Evolutionary conservation across 169 alveolate genomes (phyloP).

Genomic region (Babesia bovis): DNA sequence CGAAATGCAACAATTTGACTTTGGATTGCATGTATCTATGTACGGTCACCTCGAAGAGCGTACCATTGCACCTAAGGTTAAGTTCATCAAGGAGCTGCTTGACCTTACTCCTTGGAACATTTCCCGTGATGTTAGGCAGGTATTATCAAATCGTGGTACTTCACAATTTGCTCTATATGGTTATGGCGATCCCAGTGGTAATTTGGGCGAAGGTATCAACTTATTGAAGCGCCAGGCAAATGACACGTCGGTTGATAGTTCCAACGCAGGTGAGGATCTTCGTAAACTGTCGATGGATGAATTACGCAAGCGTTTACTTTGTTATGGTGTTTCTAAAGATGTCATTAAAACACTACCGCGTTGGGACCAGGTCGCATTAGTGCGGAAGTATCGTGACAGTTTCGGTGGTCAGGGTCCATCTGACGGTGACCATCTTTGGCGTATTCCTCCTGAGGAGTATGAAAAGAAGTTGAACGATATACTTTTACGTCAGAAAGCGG

Average conservation of each 20-base stretch:
- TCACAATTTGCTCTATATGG: constrained; percentile 83
- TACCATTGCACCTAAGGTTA: constrained; percentile 30
- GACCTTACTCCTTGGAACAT: constrained; percentile 84
- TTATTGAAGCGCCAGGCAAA: constrained; percentile 71
- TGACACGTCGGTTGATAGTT: constrained; percentile 37
- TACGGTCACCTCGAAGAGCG: constrained; percentile 56
- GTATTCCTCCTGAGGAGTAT: constrained; percentile 82
- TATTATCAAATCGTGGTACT: constrained; percentile 76
- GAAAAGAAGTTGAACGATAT: constrained; percentile 70
- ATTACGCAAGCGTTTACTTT: constrained; percentile 75
- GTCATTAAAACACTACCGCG: constrained; percentile 82
- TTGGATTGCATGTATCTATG: constrained; percentile 40
- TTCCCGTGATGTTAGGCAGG: constrained; percentile 80
- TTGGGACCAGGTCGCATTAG: constrained; percentile 88
- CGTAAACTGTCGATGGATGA: constrained; percentile 86
- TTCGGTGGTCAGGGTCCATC: constrained; percentile 69
- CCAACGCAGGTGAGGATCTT: constrained; percentile 77
- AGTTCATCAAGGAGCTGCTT: constrained; percentile 82
- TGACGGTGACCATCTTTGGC: constrained; percentile 61
- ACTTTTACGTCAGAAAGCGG: constrained; percentile 72
- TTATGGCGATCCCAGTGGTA: constrained; percentile 86
- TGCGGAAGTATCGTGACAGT: constrained; percentile 81
- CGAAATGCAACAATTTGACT: constrained; percentile 33
- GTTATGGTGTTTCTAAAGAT: constrained; percentile 82
- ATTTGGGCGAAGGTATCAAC: constrained; percentile 84